Percentiles rank a stretch among this genome's conserved stretches.
These are phyloP conservation scores for Cryptococcus sp. DNA, from an alignment of 1,284 basidiomycete genomes.

Conservation along the genomic window DNA sequence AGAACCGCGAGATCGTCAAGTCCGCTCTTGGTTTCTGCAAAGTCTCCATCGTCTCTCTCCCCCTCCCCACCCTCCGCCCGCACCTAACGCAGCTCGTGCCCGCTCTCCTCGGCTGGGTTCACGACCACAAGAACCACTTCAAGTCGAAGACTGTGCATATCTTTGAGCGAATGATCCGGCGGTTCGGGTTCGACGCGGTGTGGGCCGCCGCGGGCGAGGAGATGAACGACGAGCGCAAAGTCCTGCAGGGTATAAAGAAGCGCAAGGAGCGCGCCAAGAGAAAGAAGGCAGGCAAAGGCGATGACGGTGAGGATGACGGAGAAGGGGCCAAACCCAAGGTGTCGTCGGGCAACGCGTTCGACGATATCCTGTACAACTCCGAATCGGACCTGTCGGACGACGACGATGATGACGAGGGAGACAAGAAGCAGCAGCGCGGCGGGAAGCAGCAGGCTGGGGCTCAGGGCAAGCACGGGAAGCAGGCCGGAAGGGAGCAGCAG, in stretches of 20 bases:
- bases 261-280: conserved; percentile 86
- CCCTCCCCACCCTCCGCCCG: conserved; percentile 65
- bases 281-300: conserved; percentile 59
- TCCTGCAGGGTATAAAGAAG: conserved; percentile 86
- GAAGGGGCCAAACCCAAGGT: conserved; percentile 52
- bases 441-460: neutral
- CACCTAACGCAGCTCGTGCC: conserved; percentile 78
- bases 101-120: conserved; percentile 83
- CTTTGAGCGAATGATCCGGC: conserved; percentile 89
- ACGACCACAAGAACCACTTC: conserved; percentile 99
- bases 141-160: conserved; percentile 95
- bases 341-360: conserved; percentile 78
- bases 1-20: conserved; percentile 97
- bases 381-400: conserved; percentile 78
- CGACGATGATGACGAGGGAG: conserved; percentile 60
- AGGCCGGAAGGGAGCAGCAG: conserved; percentile 16
- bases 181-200: conserved; percentile 85
- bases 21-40: conserved; percentile 93
- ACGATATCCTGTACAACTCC: conserved; percentile 91
- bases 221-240: conserved; percentile 59
- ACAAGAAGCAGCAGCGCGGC: conserved; percentile 25
- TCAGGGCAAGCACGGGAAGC: conserved; percentile 29
- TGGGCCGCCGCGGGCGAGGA: conserved; percentile 61
- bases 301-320: conserved; percentile 57
- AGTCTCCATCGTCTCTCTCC: conserved; percentile 82